Evolutionary conservation across 345 rosid genomes (phyloP), one percentile per base, ranked within the genome.

Genomic region (Alliaria petiolata): DNA sequence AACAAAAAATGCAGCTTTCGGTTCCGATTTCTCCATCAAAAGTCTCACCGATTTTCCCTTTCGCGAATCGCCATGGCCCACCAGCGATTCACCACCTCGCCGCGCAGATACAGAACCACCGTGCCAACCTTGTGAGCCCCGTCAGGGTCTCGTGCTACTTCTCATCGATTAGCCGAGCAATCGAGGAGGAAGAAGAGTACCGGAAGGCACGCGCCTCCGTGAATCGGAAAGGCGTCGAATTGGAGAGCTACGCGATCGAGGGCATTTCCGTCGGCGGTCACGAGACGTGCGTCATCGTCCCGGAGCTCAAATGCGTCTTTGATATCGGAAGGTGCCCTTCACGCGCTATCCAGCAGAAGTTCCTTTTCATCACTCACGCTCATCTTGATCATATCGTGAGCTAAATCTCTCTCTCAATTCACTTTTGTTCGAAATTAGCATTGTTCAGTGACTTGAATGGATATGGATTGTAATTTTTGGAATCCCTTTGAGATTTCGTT

Each of bases 331-430:
- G 88, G 76, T 91, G 96, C 39, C 98, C 98, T 1, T 40, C 85
- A 17, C 81, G 96, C 62, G 98, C 98, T 67, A 82, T 93, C 56
- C 97, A 93, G n/a, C 97, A 91, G 89, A 93, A 91, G 62, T 93
- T 89, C 57, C 85, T 93, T 31, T 93, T 91, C 70, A 89, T 91
- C 65, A 89, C 97, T 44, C 97, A 93, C 74, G 97, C 84, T 42
- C 98, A 93, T 73, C 98, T 93, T 53, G 98, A 91, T 75, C 98
- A 93, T 78, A 91, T 91, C 58, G 97, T 93, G 66, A 80, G 84
- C 49, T 33, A 26, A 52, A 15, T 13, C 17, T 66, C 62, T 16
- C 22, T 60, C 26, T 60, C 12, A 6, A 5, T 52, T n/a, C 46
- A 43, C 7, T 17, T 45, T 25, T 33, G 13, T 51, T 39, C 36